phyloP scores from a whole-genome alignment of 495 filamentous ascomycete species.

The Penicillium salamii region DNA sequence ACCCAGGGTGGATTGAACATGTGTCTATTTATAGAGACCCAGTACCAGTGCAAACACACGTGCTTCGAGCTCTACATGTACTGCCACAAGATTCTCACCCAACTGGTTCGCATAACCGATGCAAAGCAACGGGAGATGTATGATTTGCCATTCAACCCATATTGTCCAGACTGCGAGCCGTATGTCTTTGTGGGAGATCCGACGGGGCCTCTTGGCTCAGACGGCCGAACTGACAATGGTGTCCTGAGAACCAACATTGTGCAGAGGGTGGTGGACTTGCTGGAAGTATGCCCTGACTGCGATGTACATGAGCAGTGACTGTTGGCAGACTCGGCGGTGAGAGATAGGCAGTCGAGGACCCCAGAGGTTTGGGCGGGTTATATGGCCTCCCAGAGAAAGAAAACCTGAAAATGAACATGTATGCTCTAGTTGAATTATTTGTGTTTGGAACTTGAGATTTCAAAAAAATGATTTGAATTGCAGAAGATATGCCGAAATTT shows the following conservation, averaged over 20 bases:
- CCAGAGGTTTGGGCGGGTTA: too few relatives aligned
- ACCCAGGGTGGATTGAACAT: constrained; percentile 5
- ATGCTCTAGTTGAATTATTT: too few relatives aligned
- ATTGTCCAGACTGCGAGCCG: constrained; percentile 13
- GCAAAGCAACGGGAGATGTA: not conserved
- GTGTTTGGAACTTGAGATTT: too few relatives aligned
- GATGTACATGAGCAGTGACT: not conserved
- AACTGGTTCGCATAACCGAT: constrained; percentile 21
- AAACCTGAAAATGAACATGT: too few relatives aligned
- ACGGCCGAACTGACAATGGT: not conserved
- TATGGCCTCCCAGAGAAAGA: too few relatives aligned
- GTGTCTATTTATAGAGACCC: constrained; percentile 20
- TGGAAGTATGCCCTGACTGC: constrained; percentile 7
- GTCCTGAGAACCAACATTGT: constrained; percentile 58
- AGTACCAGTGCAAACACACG: constrained; percentile 18
- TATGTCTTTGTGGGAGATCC: not conserved
- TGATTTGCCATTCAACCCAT: constrained; percentile 7
- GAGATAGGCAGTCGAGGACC: too few relatives aligned
- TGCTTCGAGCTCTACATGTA: constrained; percentile 24
- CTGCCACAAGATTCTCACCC: constrained; percentile 12
- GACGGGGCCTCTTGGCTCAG: not conserved
- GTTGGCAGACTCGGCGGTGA: too few relatives aligned
- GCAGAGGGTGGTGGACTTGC: constrained; percentile 10
- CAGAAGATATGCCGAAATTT: not conserved
- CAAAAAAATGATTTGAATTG: not conserved